Conservation (phyloP, 768 basidiomycete species). For the Tricholoma terreum region DNA sequence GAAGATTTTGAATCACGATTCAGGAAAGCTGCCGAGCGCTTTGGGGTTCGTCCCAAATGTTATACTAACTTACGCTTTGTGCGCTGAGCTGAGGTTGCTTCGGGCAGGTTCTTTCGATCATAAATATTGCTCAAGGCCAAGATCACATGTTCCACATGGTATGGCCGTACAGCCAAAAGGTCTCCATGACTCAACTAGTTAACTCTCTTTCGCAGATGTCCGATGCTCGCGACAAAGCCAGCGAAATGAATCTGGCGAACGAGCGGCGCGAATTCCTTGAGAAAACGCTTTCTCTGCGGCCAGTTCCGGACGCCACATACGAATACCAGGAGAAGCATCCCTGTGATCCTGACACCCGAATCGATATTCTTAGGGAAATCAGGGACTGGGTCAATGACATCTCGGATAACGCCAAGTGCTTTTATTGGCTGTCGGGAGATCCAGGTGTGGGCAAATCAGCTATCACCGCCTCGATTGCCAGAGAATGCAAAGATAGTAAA, state of each 20-base stretch:
- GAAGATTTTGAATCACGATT: conserved; percentile 10
- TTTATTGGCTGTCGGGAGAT: conserved; percentile 8
- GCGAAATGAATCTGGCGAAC: too few relatives aligned
- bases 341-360: conserved; percentile 16
- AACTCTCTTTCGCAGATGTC: too few relatives aligned
- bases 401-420: not conserved
- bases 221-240: too few relatives aligned
- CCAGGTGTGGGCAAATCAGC: conserved; percentile 11
- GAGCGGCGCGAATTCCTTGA: too few relatives aligned
- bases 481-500: conserved; percentile 1
- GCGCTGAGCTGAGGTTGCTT: too few relatives aligned
- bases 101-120: too few relatives aligned
- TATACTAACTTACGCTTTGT: too few relatives aligned
- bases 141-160: not conserved
- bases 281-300: too few relatives aligned
- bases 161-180: not conserved
- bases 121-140: too few relatives aligned
- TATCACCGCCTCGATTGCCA: conserved; percentile 7
- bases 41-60: not conserved
- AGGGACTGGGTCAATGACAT: conserved; percentile 8
- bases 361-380: conserved; percentile 10
- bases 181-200: conserved; percentile 7
- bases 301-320: conserved; percentile 8
- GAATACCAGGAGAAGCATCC: conserved; percentile 14
- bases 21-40: conserved; percentile 8